A percentile compares a stretch with the other conserved stretches of the same genome.
phyloP scores from a whole-genome alignment of 1,284 basidiomycete genomes.

The Flammula alnicola region DNA sequence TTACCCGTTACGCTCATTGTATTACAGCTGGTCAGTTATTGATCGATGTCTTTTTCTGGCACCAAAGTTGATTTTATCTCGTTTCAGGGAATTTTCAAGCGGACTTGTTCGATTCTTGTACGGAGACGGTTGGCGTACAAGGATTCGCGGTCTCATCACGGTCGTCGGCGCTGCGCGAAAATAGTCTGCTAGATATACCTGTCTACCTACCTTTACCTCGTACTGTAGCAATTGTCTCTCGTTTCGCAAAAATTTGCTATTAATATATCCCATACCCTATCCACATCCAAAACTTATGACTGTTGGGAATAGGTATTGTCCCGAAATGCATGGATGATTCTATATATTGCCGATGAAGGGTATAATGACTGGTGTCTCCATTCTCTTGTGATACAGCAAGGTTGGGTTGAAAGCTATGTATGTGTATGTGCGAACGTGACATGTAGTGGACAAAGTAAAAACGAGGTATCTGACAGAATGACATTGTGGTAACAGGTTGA shows the following conservation, averaged over 20 bases:
- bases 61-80: conserved; percentile 6
- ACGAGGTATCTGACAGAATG: too few relatives aligned
- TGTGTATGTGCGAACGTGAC: conserved; percentile 9
- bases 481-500: background rate
- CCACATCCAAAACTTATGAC: too few relatives aligned
- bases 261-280: too few relatives aligned
- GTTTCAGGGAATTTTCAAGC: conserved; percentile 76
- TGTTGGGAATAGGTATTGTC: too few relatives aligned
- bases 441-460: conserved; percentile 8
- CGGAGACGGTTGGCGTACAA: conserved; percentile 68
- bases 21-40: conserved; percentile 78
- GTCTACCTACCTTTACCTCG: too few relatives aligned
- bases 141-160: conserved; percentile 58
- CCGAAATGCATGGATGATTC: too few relatives aligned
- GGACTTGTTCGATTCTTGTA: conserved; percentile 79
- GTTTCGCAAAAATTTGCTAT: too few relatives aligned
- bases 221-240: too few relatives aligned
- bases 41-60: conserved; percentile 10
- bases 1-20: conserved; percentile 84
- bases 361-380: conserved; percentile 12
- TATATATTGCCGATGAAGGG: conserved; percentile 5
- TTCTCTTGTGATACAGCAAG: conserved; percentile 19
- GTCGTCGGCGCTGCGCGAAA: conserved; percentile 28
- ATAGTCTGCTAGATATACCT: conserved; percentile 8
- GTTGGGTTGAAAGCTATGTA: background rate